Evolutionary conservation across 768 basidiomycete species (phyloP).

Genomic region (Boletus reticuloceps): DNA sequence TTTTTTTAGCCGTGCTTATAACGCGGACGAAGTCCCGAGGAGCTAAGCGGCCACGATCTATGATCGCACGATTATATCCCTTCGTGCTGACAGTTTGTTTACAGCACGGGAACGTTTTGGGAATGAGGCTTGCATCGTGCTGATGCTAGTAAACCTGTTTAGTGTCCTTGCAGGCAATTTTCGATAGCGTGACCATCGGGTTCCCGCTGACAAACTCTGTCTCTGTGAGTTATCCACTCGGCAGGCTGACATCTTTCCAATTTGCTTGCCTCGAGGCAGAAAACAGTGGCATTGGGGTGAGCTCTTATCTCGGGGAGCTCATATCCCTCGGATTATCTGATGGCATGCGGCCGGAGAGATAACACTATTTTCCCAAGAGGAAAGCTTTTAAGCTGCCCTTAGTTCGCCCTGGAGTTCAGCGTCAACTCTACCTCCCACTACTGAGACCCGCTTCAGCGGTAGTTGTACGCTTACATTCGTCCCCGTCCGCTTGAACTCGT

Average conservation of each 20-base stretch:
- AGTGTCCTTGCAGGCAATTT: background rate
- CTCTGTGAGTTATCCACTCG: slow-evolving; percentile 6
- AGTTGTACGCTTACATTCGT: background rate
- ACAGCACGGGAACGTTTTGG: slow-evolving; percentile 2
- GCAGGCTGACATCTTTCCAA: background rate
- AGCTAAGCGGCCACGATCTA: background rate
- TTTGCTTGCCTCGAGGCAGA: slow-evolving; percentile 47
- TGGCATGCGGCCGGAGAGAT: slow-evolving; percentile 21
- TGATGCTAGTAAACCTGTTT: slow-evolving; percentile 13
- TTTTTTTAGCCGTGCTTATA: slow-evolving; percentile 13
- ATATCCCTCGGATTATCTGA: slow-evolving; percentile 11
- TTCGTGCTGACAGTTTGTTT: slow-evolving; percentile 1
- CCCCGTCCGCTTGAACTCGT: too few relatives aligned
- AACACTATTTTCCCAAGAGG: slow-evolving; percentile 24
- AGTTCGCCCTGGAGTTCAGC: background rate
- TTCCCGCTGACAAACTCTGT: slow-evolving; percentile 5
- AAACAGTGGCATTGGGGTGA: slow-evolving; percentile 23
- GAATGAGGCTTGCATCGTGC: slow-evolving; percentile 32
- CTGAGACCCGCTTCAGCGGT: background rate
- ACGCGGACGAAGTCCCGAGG: slow-evolving; percentile 3
- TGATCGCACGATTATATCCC: slow-evolving; percentile 4
- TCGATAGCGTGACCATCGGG: slow-evolving; percentile 6
- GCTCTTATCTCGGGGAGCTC: slow-evolving; percentile 14
- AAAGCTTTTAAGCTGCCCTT: slow-evolving; percentile 18
- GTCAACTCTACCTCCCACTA: background rate